A percentile compares a stretch with the other conserved stretches of the same genome.
These are phyloP conservation scores for Sergeia podlipaevii DNA, from an alignment of 208 protist genomes.

Conservation along the genomic window DNA sequence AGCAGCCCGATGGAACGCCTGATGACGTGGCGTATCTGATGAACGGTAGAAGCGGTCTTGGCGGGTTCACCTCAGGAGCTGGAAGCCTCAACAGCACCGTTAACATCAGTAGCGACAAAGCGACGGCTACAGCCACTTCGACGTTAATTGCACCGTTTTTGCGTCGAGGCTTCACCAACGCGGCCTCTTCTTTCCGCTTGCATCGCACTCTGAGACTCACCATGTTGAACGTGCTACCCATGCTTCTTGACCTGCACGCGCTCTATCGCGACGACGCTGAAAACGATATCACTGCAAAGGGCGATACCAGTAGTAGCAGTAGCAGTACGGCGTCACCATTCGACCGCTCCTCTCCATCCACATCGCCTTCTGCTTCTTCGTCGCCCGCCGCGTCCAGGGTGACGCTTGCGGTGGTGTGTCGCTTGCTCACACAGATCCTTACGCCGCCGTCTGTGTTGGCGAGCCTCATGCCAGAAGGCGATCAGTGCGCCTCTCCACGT, in stretches of 20 bases:
- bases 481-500: background rate
- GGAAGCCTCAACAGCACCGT: constrained; percentile 7
- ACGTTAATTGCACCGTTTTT: background rate
- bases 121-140: too few species aligned
- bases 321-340: too few species aligned
- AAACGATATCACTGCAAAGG: too few species aligned
- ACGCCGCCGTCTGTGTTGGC: constrained; percentile 22
- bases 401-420: constrained; percentile 21
- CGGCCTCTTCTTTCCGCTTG: constrained; percentile 31
- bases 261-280: too few species aligned
- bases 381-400: too few species aligned
- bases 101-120: constrained; percentile 15
- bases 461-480: constrained; percentile 8
- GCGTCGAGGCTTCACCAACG: constrained; percentile 5
- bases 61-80: background rate
- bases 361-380: too few species aligned
- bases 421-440: constrained; percentile 35
- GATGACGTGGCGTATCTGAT: constrained; percentile 19
- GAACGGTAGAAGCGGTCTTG: background rate
- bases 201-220: constrained; percentile 38
- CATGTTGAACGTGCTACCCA: constrained; percentile 39
- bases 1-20: constrained; percentile 8
- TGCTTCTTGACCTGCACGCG: constrained; percentile 23
- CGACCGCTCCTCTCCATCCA: too few species aligned
- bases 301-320: too few species aligned